Percentiles rank a stretch among this genome's conserved stretches.
Conservation (phyloP, 2,329 filamentous ascomycete genomes). For the Tolypocladium amazonense region DNA sequence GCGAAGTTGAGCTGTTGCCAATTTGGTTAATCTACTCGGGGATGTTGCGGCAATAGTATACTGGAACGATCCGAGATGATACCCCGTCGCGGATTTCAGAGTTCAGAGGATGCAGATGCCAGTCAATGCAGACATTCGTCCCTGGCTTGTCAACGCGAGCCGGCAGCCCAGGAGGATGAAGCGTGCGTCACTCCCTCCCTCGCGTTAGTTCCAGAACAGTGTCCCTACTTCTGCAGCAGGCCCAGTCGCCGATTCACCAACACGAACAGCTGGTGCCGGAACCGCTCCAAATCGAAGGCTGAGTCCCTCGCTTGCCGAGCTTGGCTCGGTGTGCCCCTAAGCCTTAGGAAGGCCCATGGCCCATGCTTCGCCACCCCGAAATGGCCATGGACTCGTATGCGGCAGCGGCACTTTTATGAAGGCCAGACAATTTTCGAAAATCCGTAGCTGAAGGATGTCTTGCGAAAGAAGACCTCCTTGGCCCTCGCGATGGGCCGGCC, state of each 20-base stretch:
- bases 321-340: not conserved
- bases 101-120: not conserved
- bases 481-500: not conserved
- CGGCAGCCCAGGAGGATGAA: not conserved
- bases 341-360: not conserved
- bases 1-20: not conserved
- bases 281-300: not conserved
- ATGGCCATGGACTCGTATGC: not conserved
- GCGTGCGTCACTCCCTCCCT: not conserved
- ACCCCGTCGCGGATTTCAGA: not conserved
- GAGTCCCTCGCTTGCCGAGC: not conserved
- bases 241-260: not conserved
- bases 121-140: not conserved
- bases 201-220: not conserved
- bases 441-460: not conserved
- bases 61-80: not conserved
- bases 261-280: not conserved
- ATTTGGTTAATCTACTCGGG: not conserved
- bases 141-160: not conserved
- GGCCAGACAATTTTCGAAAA: not conserved
- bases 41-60: not conserved
- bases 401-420: not conserved
- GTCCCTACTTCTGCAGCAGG: not conserved
- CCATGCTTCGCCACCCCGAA: conserved; percentile 2
- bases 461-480: not conserved